Percentiles rank a stretch among this genome's conserved stretches.
Evolutionary conservation across 768 basidiomycete genomes (phyloP).

Genomic region (Mycena leptocephala): DNA sequence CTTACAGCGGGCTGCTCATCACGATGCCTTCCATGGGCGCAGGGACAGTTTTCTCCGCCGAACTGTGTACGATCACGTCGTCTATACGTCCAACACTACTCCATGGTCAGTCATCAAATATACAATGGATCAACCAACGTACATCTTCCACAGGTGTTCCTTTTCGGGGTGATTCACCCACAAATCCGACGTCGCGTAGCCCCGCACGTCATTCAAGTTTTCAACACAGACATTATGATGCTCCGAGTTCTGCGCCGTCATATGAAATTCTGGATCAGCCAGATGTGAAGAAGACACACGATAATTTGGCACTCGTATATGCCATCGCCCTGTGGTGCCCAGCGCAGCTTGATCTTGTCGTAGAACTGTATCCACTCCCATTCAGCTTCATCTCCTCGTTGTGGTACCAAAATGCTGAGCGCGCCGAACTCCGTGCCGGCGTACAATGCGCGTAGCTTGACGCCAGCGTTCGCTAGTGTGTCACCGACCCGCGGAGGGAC

Average conservation of each 20-base stretch:
- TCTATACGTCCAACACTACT: not conserved
- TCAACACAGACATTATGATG: conserved; percentile 32
- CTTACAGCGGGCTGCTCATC: conserved; percentile 42
- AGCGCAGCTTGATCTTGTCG: not conserved
- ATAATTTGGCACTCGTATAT: not conserved
- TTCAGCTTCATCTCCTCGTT: not conserved
- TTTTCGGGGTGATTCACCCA: conserved; percentile 56
- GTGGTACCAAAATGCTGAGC: not conserved
- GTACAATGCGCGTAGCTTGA: not conserved
- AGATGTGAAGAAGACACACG: not conserved
- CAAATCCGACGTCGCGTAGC: conserved; percentile 57
- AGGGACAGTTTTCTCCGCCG: no score
- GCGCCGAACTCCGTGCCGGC: not conserved
- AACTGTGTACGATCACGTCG: not conserved
- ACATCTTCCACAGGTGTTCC: conserved; percentile 47
- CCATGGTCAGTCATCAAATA: not conserved
- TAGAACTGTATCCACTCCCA: not conserved
- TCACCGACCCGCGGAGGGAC: conserved; percentile 55
- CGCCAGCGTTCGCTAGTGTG: conserved; percentile 34
- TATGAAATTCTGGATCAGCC: no score
- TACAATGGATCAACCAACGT: not conserved
- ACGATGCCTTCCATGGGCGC: conserved; percentile 45
- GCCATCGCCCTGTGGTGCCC: not conserved
- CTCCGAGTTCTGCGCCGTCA: not conserved
- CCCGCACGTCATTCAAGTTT: conserved; percentile 53